Base-by-base conservation (phyloP, 331 rosid species). In the Stylosanthes scabra region DNA sequence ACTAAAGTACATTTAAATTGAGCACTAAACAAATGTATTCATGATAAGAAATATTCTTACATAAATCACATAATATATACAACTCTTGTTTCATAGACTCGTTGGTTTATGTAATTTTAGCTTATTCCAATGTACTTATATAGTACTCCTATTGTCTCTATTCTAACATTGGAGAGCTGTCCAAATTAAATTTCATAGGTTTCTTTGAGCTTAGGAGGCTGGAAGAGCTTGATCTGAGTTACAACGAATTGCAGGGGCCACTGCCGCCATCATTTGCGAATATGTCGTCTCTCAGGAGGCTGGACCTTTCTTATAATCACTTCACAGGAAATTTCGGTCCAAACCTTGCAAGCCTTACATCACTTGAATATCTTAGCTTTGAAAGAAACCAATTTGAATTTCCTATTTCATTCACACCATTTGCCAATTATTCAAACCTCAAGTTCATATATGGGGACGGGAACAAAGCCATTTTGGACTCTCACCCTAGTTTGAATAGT, bases 351-450 rank as follows among this genome's bases (percentile, higher is more conserved):
- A 68, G 70, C 47, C 25, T 82, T 20, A 7, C 60, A 14, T 82
- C 74, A 15, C 80, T 82, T 8, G 78, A 73, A 45, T 41, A 54
- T 59, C 42, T 82, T 28, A 34, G 1, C 28, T 47, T 78, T 12
- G 13, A 12, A 1, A 0, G 8, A 39, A 82, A 82, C 70, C 62
- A 51, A n/a, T 78, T 82, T 45, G 13, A 34, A 9, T 37, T 61
- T 27, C 78, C 83, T 15, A 40, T 50, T 8, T 61, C 74, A 0
- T 41, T 78, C n/a, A 8, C 66, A 5, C 47, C 12, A 11, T 68
- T 82, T 59, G 40, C 27, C 9, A 78, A 82, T 15, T 29, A 61
- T 64, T 82, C 86, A 3, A 73, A 47, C 8, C 65, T 82, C 7
- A 62, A 78, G 39, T 14, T 50, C 68, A 52, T 82, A 1, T 1